Percentiles rank a stretch among this genome's conserved stretches.
phyloP scores from a whole-genome alignment of 1,284 basidiomycete genomes.

The Ganoderma leucocontextum region DNA sequence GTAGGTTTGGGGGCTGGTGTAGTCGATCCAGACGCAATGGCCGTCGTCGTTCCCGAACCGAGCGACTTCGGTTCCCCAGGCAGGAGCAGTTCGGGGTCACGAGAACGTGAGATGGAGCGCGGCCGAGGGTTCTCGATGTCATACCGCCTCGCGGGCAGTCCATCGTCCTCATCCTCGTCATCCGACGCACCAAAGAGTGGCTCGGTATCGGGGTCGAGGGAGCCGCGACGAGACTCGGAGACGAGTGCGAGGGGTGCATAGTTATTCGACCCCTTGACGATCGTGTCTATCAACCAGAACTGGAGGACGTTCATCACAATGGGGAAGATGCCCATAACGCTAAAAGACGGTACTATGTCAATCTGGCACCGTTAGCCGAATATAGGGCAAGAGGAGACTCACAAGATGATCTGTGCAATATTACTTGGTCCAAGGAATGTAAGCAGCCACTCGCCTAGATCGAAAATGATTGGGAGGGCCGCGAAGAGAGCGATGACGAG shows the following conservation, averaged over 20 bases:
- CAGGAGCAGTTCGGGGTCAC: slow-evolving; percentile 34
- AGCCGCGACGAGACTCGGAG: slow-evolving; percentile 42
- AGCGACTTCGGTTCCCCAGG: slow-evolving; percentile 43
- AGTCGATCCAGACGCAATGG: slow-evolving; percentile 39
- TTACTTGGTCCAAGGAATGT: slow-evolving; percentile 79
- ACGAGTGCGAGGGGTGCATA: slow-evolving; percentile 48
- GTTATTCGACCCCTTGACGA: slow-evolving; percentile 74
- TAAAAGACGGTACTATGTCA: slow-evolving; percentile 39
- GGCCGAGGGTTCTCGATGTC: slow-evolving; percentile 57
- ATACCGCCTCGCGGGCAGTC: slow-evolving; percentile 36
- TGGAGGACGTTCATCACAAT: slow-evolving; percentile 93
- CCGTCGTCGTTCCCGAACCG: slow-evolving; percentile 39
- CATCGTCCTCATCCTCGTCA: slow-evolving; percentile 60
- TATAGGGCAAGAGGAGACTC: slow-evolving; percentile 41
- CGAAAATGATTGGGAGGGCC: slow-evolving; percentile 75
- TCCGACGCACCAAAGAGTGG: slow-evolving; percentile 56
- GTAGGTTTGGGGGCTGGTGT: slow-evolving; percentile 45
- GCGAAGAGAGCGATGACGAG: slow-evolving; percentile 81
- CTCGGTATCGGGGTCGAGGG: slow-evolving; percentile 56
- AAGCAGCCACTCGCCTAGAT: slow-evolving; percentile 83
- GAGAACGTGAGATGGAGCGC: slow-evolving; percentile 43
- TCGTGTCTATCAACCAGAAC: slow-evolving; percentile 89
- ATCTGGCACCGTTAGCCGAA: neutral
- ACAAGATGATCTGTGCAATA: slow-evolving; percentile 86
- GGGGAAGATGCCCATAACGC: slow-evolving; percentile 93